Evolutionary conservation across 495 filamentous ascomycete genomes (phyloP).

Genomic region (Penicillium ucsense): DNA sequence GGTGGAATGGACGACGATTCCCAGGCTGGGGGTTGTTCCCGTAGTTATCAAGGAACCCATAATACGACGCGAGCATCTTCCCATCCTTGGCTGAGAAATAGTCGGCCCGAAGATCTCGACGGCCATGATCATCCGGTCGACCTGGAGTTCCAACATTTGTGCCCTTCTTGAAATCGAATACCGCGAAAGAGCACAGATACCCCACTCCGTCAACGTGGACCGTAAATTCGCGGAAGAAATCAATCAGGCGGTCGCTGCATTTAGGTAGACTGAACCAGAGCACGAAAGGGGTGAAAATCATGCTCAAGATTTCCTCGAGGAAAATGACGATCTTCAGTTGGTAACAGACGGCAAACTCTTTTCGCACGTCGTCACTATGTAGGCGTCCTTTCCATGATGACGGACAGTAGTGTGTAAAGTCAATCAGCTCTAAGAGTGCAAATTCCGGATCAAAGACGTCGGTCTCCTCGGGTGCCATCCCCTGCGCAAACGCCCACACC

Average conservation of each 20-base stretch:
- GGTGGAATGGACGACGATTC: conserved; percentile 50
- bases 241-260: conserved; percentile 85
- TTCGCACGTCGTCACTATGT: conserved; percentile 75
- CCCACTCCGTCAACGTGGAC: conserved; percentile 94
- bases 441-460: conserved; percentile 87
- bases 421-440: conserved; percentile 75
- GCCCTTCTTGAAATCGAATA: conserved; percentile 94
- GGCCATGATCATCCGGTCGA: conserved; percentile 14
- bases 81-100: conserved; percentile 92
- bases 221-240: conserved; percentile 97
- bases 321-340: conserved; percentile 85
- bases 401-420: conserved; percentile 86
- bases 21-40: conserved; percentile 52
- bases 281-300: conserved; percentile 84
- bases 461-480: conserved; percentile 75
- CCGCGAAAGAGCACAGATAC: conserved; percentile 91
- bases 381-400: conserved; percentile 78
- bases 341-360: conserved; percentile 81
- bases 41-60: conserved; percentile 89
- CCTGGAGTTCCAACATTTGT: conserved; percentile 43
- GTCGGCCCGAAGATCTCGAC: conserved; percentile 67
- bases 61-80: conserved; percentile 94
- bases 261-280: conserved; percentile 80
- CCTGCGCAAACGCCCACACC: conserved; percentile 70
- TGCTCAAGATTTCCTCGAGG: conserved; percentile 81